phyloP scores from a whole-genome alignment of 192 early-diverging fungal genomes.

The Lobulomyces angularis region DNA sequence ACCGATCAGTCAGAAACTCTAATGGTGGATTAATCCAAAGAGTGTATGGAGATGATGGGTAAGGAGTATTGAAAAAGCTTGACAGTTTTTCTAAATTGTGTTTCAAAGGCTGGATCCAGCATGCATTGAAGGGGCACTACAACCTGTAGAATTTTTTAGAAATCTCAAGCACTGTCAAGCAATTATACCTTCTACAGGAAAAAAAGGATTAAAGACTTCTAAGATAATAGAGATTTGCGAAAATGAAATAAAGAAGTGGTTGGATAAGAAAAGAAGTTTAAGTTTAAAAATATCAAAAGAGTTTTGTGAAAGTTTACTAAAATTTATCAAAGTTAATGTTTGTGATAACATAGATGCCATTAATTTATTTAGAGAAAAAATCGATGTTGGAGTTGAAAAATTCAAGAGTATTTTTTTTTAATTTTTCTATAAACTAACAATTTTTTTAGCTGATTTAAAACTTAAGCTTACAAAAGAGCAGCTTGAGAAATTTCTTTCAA shows the following conservation, averaged over 20 bases:
- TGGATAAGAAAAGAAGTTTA: no score
- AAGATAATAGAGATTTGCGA: constrained; percentile 44
- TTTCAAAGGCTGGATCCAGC: constrained; percentile 91
- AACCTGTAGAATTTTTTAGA: constrained; percentile 78
- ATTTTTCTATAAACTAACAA: no score
- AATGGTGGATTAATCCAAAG: constrained; percentile 88
- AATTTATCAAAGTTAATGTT: no score
- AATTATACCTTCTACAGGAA: no score
- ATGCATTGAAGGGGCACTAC: constrained; percentile 75
- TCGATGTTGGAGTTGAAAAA: constrained; percentile 2
- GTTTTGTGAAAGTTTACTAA: no score
- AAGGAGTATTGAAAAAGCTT: no score
- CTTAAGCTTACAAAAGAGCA: constrained; percentile 59
- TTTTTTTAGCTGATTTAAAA: constrained; percentile 13
- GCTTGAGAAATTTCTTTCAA: constrained; percentile 58
- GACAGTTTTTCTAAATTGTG: no score
- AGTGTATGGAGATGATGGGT: constrained; percentile 90
- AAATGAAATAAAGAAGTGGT: no score
- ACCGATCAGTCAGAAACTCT: constrained; percentile 86
- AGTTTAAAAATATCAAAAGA: no score
- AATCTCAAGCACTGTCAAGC: constrained; percentile 55
- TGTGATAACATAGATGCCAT: no score
- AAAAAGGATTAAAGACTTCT: no score
- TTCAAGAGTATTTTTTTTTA: constrained; percentile 13
- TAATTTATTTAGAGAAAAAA: no score